These are phyloP conservation scores for Phytophthora brassicae DNA, from an alignment of 352 stramenopile genomes.

Conservation along the genomic window DNA sequence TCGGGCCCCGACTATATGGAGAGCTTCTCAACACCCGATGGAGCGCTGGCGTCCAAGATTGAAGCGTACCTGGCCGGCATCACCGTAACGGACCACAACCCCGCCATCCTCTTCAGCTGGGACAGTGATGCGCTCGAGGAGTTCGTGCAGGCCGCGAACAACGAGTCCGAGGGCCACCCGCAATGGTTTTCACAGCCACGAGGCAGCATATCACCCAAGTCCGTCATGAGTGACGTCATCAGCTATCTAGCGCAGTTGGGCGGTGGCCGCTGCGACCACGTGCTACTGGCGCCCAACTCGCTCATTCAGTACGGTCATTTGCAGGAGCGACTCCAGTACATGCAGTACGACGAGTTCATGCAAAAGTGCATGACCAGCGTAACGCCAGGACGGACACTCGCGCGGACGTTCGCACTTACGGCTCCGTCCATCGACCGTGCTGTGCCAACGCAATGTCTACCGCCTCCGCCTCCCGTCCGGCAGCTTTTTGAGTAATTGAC, in stretches of 20 bases:
- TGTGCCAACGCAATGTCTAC: constrained; percentile 40
- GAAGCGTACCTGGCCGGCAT: constrained; percentile 35
- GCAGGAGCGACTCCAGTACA: constrained; percentile 46
- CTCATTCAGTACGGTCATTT: constrained; percentile 50
- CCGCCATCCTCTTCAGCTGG: constrained; percentile 44
- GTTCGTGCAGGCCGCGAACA: constrained; percentile 40
- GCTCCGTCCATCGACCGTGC: constrained; percentile 27
- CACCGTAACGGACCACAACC: constrained; percentile 42
- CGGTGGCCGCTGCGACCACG: constrained; percentile 36
- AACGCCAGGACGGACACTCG: constrained; percentile 33
- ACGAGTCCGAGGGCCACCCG: constrained; percentile 26
- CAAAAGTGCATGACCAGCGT: constrained; percentile 43
- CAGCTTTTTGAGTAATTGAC: constrained; percentile 50
- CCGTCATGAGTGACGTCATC: constrained; percentile 40
- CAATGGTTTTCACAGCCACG: constrained; percentile 38
- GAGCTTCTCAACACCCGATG: constrained; percentile 25
- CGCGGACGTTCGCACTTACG: constrained; percentile 41
- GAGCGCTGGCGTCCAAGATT: constrained; percentile 34
- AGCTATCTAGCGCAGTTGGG: constrained; percentile 41
- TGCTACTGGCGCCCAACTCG: constrained; percentile 44
- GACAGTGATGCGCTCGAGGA: constrained; percentile 36
- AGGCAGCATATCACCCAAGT: constrained; percentile 39
- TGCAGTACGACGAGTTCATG: constrained; percentile 51
- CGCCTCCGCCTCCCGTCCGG: constrained; percentile 31
- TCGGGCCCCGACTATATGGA: constrained; percentile 27